Conservation (phyloP, 805 yeast genomes). For the Hanseniaspora pseudoguilliermondii region DNA sequence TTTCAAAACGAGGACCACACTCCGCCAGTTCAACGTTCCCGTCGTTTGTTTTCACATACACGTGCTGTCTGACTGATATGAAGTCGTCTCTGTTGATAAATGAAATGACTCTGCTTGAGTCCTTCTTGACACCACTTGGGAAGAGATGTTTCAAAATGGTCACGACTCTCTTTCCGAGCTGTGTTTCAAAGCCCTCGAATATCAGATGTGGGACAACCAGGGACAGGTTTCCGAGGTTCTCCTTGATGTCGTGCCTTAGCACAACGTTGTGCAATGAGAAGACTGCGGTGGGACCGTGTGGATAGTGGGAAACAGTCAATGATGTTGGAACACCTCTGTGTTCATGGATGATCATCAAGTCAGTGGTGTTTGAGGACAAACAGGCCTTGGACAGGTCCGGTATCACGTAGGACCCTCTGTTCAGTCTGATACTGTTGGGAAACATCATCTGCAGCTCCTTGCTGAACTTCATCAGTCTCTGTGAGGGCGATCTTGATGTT, state of each 20-base stretch:
- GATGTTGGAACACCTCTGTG: conserved; percentile 98
- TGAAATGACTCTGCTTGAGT: conserved; percentile 80
- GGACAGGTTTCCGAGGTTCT: conserved; percentile 65
- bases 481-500: conserved; percentile 82
- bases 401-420: conserved; percentile 86
- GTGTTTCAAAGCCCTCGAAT: conserved; percentile 75
- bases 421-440: conserved; percentile 78
- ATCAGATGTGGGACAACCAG: conserved; percentile 91
- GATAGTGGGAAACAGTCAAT: conserved; percentile 82
- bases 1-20: conserved; percentile 96
- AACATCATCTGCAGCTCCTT: conserved; percentile 82
- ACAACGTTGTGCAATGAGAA: conserved; percentile 92
- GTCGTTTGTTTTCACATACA: conserved; percentile 79
- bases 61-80: conserved; percentile 89
- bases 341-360: conserved; percentile 76
- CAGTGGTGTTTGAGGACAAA: conserved; percentile 67
- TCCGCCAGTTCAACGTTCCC: conserved; percentile 77
- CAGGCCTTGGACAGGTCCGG: conserved; percentile 77
- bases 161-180: conserved; percentile 70
- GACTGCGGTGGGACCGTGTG: conserved; percentile 94
- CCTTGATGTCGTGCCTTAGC: conserved; percentile 78
- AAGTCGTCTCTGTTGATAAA: conserved; percentile 85
- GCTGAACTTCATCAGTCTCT: conserved; percentile 76
- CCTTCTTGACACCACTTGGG: conserved; percentile 93
- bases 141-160: conserved; percentile 75